Percentiles rank a stretch among this genome's conserved stretches.
These are phyloP conservation scores for Phoma herbarum DNA, from an alignment of 2,329 filamentous ascomycete species.

Conservation along the genomic window DNA sequence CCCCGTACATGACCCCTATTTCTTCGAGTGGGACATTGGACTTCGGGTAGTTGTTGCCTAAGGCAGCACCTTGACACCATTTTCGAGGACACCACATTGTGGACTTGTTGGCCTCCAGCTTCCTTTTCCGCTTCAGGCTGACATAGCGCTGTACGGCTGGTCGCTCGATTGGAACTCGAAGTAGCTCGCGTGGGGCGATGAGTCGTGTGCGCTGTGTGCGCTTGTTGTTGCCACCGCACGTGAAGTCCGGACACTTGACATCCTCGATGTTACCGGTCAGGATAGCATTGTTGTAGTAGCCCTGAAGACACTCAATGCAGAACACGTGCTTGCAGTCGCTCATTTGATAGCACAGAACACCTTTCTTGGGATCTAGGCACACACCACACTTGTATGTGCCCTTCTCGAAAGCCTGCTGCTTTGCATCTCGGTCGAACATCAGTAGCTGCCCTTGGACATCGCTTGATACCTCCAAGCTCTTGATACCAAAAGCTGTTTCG, in stretches of 20 bases:
- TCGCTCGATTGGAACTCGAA: constrained; percentile 1
- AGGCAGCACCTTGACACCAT: constrained; percentile 4
- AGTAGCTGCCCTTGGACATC: not conserved
- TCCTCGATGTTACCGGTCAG: constrained; percentile 2
- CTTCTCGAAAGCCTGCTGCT: not conserved
- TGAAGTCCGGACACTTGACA: constrained; percentile 2
- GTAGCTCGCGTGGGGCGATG: constrained; percentile 3
- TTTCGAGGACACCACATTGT: constrained; percentile 8
- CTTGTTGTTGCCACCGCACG: not conserved
- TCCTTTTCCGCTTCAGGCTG: constrained; percentile 11
- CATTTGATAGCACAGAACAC: not conserved
- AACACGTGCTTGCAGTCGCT: constrained; percentile 5
- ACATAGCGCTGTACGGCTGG: constrained; percentile 12
- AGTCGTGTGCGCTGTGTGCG: not conserved
- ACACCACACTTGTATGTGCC: constrained; percentile 3
- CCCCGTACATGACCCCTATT: not conserved
- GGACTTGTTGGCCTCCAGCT: not conserved
- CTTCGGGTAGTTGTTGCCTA: not conserved
- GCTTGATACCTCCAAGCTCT: not conserved
- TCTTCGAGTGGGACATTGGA: not conserved
- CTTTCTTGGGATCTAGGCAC: constrained; percentile 3
- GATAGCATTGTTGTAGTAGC: constrained; percentile 10
- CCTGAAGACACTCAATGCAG: constrained; percentile 9
- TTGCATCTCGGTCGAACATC: not conserved
- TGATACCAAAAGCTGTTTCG: not conserved